phyloP scores from a whole-genome alignment of 1,284 basidiomycete species.

The Fomes fomentarius region DNA sequence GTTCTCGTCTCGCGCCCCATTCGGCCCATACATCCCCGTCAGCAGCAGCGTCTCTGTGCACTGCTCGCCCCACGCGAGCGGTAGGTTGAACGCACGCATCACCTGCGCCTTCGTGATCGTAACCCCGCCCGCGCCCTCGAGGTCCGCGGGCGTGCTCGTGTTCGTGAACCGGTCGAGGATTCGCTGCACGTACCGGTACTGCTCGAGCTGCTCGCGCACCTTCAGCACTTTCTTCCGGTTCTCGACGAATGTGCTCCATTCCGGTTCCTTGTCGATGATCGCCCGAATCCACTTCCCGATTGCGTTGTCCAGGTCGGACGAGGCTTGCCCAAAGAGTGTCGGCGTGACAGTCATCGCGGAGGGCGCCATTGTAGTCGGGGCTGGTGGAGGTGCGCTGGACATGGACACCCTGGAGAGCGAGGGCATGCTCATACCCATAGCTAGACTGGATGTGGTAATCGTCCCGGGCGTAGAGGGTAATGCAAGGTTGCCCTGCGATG shows the following conservation, averaged over 20 bases:
- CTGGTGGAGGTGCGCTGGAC: neutral
- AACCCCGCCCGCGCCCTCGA: slow-evolving; percentile 24
- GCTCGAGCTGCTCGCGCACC: slow-evolving; percentile 30
- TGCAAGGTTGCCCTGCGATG: neutral
- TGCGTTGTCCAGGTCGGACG: slow-evolving; percentile 23
- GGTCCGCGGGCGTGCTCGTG: slow-evolving; percentile 25
- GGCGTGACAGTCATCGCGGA: slow-evolving; percentile 14
- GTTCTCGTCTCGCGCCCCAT: slow-evolving; percentile 53
- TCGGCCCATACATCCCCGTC: slow-evolving; percentile 57
- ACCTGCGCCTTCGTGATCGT: slow-evolving; percentile 54
- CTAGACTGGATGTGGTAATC: too few species aligned
- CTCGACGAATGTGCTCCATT: slow-evolving; percentile 30
- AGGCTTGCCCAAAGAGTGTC: slow-evolving; percentile 15
- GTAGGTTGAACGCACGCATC: slow-evolving; percentile 51
- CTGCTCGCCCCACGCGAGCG: slow-evolving; percentile 45
- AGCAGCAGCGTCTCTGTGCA: slow-evolving; percentile 56
- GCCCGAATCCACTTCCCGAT: slow-evolving; percentile 28
- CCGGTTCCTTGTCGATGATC: slow-evolving; percentile 25
- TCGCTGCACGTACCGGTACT: slow-evolving; percentile 35
- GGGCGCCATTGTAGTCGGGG: slow-evolving; percentile 15
- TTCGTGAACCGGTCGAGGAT: slow-evolving; percentile 30
- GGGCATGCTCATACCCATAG: slow-evolving; percentile 1
- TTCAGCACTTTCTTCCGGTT: slow-evolving; percentile 22
- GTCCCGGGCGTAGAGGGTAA: neutral
- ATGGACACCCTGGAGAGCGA: slow-evolving; percentile 7